These are phyloP conservation scores for Naganishia antarctica DNA, from an alignment of 768 basidiomycete genomes.

Conservation along the genomic window DNA sequence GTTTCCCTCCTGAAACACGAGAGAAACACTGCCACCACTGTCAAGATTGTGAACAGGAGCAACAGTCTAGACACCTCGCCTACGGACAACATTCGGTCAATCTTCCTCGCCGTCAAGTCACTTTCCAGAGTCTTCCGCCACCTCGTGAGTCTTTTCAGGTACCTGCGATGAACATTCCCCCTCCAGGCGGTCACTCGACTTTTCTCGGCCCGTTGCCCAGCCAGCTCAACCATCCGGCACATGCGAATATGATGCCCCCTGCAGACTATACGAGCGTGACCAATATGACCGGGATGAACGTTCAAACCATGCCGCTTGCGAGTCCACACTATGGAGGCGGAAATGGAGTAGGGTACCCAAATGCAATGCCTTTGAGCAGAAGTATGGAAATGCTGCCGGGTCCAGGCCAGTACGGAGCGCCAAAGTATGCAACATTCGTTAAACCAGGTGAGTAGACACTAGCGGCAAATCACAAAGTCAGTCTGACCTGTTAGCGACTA, in stretches of 20 bases:
- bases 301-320: constrained; percentile 26
- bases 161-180: not conserved
- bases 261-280: constrained; percentile 26
- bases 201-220: constrained; percentile 3
- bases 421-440: constrained; percentile 14
- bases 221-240: constrained; percentile 3
- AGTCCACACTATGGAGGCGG: constrained; percentile 19
- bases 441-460: constrained; percentile 23
- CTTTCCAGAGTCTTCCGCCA: constrained; percentile 8
- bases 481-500: not conserved
- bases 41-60: not conserved
- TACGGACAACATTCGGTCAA: not conserved
- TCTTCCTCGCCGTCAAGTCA: constrained; percentile 1
- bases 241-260: constrained; percentile 15
- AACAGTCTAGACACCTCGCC: not conserved
- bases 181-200: not conserved
- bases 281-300: constrained; percentile 23
- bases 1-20: not conserved
- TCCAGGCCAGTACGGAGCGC: constrained; percentile 22
- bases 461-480: not conserved
- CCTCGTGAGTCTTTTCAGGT: not conserved
- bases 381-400: constrained; percentile 23
- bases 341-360: constrained; percentile 24
- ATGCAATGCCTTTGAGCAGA: constrained; percentile 28
- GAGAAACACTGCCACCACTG: not conserved